A percentile compares a stretch with the other conserved stretches of the same genome.
Evolutionary conservation across 2,329 filamentous ascomycete species (phyloP).

Genomic region (Geosmithia morbida): DNA sequence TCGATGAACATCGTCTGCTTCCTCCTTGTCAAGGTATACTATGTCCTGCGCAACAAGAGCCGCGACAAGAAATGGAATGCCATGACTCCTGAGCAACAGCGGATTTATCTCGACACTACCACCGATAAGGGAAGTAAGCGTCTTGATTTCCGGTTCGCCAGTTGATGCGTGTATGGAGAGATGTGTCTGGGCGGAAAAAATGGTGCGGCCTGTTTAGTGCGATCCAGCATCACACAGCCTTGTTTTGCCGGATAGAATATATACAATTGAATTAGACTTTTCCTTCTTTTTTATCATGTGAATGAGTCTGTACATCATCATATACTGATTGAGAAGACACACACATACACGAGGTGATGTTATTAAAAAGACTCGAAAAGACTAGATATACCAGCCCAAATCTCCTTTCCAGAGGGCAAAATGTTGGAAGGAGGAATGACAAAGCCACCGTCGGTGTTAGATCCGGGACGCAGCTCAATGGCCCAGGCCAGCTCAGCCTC

Average conservation of each 20-base stretch:
- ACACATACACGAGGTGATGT: neutral
- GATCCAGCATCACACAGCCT: too few relatives aligned
- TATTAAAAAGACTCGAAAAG: conserved; percentile 24
- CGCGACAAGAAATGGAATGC: conserved; percentile 25
- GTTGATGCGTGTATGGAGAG: conserved; percentile 8
- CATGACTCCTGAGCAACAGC: conserved; percentile 23
- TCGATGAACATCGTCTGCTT: conserved; percentile 16
- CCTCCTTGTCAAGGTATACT: conserved; percentile 14
- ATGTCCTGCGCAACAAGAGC: conserved; percentile 13
- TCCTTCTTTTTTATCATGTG: too few relatives aligned
- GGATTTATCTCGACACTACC: conserved; percentile 14
- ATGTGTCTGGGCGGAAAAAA: too few relatives aligned
- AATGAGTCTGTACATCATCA: neutral
- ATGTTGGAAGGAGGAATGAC: conserved; percentile 27
- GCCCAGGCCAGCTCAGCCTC: conserved; percentile 25
- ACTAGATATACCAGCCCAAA: conserved; percentile 40
- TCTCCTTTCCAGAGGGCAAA: conserved; percentile 25
- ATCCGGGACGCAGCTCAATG: conserved; percentile 19
- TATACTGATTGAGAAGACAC: neutral
- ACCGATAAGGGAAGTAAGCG: conserved; percentile 24
- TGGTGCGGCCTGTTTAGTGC: too few relatives aligned
- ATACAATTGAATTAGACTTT: too few relatives aligned
- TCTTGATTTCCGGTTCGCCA: conserved; percentile 20
- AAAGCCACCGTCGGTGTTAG: conserved; percentile 23
- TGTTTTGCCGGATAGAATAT: too few relatives aligned